phyloP scores from a whole-genome alignment of 495 filamentous ascomycete genomes.

The Penicillium subrubescens region DNA sequence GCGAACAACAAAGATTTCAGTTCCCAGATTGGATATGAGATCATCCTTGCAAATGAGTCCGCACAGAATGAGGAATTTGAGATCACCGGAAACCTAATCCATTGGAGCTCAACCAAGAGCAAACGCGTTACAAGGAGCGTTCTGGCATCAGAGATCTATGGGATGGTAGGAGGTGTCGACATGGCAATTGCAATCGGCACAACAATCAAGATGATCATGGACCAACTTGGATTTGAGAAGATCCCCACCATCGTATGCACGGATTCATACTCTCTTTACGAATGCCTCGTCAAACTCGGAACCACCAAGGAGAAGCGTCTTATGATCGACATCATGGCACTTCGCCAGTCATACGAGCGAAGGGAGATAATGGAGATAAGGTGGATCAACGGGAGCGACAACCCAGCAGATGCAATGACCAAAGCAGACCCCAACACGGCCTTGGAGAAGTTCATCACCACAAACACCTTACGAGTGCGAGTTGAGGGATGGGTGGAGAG shows the following conservation, averaged over 20 bases:
- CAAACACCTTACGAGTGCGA: neutral
- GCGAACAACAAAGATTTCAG: neutral
- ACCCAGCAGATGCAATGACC: neutral
- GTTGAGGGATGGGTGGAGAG: neutral
- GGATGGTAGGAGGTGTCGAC: conserved; percentile 3
- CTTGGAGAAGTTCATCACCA: neutral
- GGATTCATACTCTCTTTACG: neutral
- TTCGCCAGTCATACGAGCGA: conserved; percentile 1
- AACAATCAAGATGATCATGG: conserved; percentile 6
- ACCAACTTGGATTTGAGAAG: conserved; percentile 5
- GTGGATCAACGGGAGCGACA: conserved; percentile 1
- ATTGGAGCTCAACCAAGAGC: neutral
- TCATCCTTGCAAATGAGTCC: neutral
- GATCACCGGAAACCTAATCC: neutral
- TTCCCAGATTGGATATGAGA: neutral
- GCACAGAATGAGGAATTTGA: neutral
- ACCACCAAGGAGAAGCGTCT: neutral
- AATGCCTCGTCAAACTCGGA: neutral
- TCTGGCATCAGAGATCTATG: conserved; percentile 2
- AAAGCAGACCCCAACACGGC: neutral
- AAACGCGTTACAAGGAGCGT: neutral
- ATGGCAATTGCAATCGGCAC: conserved; percentile 6
- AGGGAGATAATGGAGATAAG: conserved; percentile 5
- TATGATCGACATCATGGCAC: neutral
- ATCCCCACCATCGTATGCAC: neutral